A percentile compares a stretch with the other conserved stretches of the same genome.
phyloP scores from a whole-genome alignment of 257 asterid genomes.

The Cruciata laevipes region DNA sequence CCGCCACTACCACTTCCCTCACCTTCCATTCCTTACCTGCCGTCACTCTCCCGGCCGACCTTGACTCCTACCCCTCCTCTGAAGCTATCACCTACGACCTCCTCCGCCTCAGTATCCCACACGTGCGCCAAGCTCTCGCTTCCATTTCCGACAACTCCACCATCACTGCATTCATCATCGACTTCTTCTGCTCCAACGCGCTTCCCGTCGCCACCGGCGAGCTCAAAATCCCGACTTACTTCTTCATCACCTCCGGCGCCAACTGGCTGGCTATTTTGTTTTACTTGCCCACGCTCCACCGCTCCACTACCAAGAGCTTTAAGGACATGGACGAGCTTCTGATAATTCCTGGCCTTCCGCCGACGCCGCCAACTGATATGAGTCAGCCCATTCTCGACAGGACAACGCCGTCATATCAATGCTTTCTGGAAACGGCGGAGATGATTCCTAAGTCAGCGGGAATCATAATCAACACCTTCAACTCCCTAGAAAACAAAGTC shows the following conservation, averaged over 20 bases:
- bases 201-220: conserved; percentile 27
- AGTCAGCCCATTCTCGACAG: conserved; percentile 29
- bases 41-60: conserved; percentile 23
- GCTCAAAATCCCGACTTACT: conserved; percentile 36
- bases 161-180: conserved; percentile 43
- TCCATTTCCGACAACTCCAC: conserved; percentile 28
- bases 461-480: conserved; percentile 42
- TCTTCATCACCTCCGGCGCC: conserved; percentile 46
- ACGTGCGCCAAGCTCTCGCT: conserved; percentile 39
- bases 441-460: conserved; percentile 25
- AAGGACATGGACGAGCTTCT: conserved; percentile 33
- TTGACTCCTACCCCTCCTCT: conserved; percentile 27
- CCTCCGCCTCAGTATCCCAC: conserved; percentile 31
- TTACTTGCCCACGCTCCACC: conserved; percentile 28
- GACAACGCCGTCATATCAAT: conserved; percentile 14
- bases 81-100: conserved; percentile 38
- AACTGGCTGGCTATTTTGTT: conserved; percentile 21
- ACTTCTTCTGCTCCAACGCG: conserved; percentile 44
- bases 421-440: conserved; percentile 17
- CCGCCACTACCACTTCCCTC: conserved; percentile 49
- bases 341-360: conserved; percentile 38
- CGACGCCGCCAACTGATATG: conserved; percentile 40
- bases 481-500: conserved; percentile 26
- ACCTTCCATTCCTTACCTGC: conserved; percentile 48
- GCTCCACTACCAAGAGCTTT: conserved; percentile 23